These are phyloP conservation scores for Solanum habrochaites DNA, from an alignment of 257 asterid species.

Conservation along the genomic window DNA sequence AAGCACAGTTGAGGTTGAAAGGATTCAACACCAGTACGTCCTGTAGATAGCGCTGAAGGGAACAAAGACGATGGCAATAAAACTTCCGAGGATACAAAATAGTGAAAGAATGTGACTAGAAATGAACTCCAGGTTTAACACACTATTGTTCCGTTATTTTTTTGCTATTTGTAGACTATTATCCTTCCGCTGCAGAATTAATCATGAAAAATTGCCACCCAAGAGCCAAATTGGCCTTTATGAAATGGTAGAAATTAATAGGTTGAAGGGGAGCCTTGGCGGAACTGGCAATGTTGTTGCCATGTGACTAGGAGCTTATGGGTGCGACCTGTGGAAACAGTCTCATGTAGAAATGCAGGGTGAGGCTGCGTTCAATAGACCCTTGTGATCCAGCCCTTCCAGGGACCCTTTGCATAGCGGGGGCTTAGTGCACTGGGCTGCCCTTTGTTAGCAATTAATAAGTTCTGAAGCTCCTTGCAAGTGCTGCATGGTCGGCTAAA, in stretches of 20 bases:
- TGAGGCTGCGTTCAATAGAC: background rate
- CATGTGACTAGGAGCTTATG: background rate
- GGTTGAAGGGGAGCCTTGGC: background rate
- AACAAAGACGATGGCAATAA: slow-evolving; percentile 25
- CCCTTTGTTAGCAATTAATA: background rate
- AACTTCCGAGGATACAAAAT: slow-evolving; percentile 18
- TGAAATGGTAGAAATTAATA: background rate
- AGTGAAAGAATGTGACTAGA: slow-evolving; percentile 15
- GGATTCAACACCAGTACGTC: slow-evolving; percentile 10
- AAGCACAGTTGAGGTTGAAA: slow-evolving; percentile 21
- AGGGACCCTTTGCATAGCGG: background rate
- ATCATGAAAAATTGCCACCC: background rate
- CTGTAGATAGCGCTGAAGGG: slow-evolving; percentile 14
- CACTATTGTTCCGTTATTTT: background rate
- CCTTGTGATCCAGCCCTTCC: background rate
- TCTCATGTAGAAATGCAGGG: background rate
- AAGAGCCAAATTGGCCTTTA: background rate
- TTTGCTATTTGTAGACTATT: background rate
- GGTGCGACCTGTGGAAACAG: background rate
- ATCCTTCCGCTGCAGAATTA: background rate
- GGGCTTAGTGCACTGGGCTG: background rate
- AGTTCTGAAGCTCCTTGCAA: background rate
- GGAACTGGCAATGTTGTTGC: background rate
- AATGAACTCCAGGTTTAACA: background rate
- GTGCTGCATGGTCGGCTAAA: background rate